Conservation (phyloP, 371 early-diverging fungal genomes). For the Capillidium heterosporum region DNA sequence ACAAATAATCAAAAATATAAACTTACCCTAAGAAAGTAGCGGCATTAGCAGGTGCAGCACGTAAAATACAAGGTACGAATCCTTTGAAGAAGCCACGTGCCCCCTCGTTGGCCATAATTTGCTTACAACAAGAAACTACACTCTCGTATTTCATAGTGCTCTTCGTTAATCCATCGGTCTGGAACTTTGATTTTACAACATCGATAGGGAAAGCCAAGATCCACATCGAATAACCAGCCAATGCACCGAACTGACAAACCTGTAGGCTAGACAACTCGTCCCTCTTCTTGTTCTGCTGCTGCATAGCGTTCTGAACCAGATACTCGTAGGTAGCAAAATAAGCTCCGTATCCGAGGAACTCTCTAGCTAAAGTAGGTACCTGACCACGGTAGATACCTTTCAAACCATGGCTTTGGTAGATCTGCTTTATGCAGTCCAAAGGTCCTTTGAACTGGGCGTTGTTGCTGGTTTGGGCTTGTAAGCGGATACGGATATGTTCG, state of each 20-base stretch:
- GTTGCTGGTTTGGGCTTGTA: conserved; percentile 44
- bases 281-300: conserved; percentile 22
- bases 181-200: conserved; percentile 57
- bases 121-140: conserved; percentile 40
- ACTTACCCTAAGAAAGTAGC: conserved; percentile 43
- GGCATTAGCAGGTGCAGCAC: conserved; percentile 80
- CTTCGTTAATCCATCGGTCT: conserved; percentile 47
- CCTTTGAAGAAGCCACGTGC: conserved; percentile 65
- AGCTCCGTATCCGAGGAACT: conserved; percentile 60
- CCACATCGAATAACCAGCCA: conserved; percentile 68
- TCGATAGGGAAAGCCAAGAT: conserved; percentile 56
- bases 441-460: conserved; percentile 30
- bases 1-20: background rate
- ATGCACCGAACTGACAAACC: conserved; percentile 48
- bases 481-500: conserved; percentile 62
- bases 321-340: conserved; percentile 67
- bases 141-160: conserved; percentile 34
- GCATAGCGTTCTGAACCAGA: conserved; percentile 43
- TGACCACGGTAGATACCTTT: conserved; percentile 69
- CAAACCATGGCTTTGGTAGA: conserved; percentile 46
- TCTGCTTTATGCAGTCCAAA: conserved; percentile 50
- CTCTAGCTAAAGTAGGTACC: conserved; percentile 53
- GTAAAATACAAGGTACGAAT: conserved; percentile 61
- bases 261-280: conserved; percentile 39
- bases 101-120: conserved; percentile 45